Evolutionary conservation across 345 rosid genomes (phyloP).

Genomic region (Camelina hispida): DNA sequence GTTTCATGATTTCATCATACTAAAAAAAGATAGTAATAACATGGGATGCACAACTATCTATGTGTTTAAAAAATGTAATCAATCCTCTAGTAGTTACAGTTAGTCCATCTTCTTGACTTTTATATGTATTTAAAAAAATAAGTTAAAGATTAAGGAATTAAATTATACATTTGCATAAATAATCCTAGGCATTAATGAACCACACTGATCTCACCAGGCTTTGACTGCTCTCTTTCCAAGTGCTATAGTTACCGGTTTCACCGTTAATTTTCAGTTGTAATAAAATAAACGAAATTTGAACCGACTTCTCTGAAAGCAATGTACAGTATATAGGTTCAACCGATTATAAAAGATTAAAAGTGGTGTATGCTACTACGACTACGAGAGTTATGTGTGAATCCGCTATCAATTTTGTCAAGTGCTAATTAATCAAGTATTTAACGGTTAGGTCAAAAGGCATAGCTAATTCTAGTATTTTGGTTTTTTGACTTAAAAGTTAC

Average conservation of each 20-base stretch:
- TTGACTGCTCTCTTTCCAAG: conserved; percentile 12
- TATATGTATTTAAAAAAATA: neutral
- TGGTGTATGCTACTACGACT: neutral
- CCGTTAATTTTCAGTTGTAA: conserved; percentile 14
- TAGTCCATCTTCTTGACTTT: conserved; percentile 39
- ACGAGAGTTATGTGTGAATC: neutral
- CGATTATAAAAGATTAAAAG: neutral
- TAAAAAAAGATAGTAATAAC: too few species aligned
- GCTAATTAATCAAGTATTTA: neutral
- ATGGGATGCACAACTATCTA: conserved; percentile 18
- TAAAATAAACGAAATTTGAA: neutral
- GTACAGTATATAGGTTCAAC: too few species aligned
- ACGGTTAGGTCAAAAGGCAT: neutral
- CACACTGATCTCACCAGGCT: conserved; percentile 21
- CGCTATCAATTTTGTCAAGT: neutral
- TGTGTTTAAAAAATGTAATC: conserved; percentile 11
- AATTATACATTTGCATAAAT: conserved; percentile 8
- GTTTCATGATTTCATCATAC: too few species aligned
- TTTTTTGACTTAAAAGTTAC: too few species aligned
- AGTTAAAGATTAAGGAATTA: conserved; percentile 9
- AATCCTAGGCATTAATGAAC: conserved; percentile 8
- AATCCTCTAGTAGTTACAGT: conserved; percentile 9
- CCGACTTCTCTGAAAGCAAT: neutral
- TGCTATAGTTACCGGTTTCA: neutral
- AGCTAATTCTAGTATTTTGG: neutral